These are phyloP conservation scores for Euryodendron excelsum DNA, from an alignment of 148 eudicot species.

Conservation along the genomic window DNA sequence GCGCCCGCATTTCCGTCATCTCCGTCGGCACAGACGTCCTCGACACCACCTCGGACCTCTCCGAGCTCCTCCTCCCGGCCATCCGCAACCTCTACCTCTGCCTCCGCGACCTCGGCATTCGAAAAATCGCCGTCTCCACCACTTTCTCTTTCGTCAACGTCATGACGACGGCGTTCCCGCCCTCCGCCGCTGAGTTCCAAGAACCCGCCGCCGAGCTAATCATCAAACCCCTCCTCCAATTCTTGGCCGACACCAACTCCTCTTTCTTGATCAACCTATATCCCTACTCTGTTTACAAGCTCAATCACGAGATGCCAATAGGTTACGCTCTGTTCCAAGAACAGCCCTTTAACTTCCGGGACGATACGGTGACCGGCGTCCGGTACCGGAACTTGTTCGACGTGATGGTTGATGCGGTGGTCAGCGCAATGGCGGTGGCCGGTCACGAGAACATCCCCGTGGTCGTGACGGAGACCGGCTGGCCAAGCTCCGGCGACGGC, in stretches of 20 bases:
- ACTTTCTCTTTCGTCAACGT: slow-evolving; percentile 52
- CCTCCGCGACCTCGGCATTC: slow-evolving; percentile 54
- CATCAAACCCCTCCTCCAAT: slow-evolving; percentile 52
- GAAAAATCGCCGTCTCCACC: slow-evolving; percentile 56
- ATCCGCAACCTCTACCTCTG: slow-evolving; percentile 47
- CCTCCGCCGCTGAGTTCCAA: slow-evolving; percentile 65
- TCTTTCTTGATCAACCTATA: slow-evolving; percentile 57
- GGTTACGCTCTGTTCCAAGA: slow-evolving; percentile 72
- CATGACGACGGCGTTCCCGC: slow-evolving; percentile 60
- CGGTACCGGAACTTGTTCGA: slow-evolving; percentile 81
- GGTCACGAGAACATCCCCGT: slow-evolving; percentile 83
- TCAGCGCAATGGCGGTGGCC: slow-evolving; percentile 57
- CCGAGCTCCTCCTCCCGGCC: slow-evolving; percentile 50
- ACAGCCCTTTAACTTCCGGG: slow-evolving; percentile 48
- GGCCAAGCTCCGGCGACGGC: slow-evolving; percentile 48
- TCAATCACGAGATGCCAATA: slow-evolving; percentile 47
- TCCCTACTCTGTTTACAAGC: slow-evolving; percentile 49
- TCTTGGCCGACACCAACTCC: slow-evolving; percentile 61
- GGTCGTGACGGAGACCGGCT: slow-evolving; percentile 70
- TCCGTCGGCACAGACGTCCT: slow-evolving; percentile 55
- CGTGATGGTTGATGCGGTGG: slow-evolving; percentile 65
- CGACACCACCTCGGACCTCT: slow-evolving; percentile 21
- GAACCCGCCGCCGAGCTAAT: slow-evolving; percentile 38
- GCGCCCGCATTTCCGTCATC: slow-evolving; percentile 57
- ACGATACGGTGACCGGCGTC: slow-evolving; percentile 72